phyloP scores from a whole-genome alignment of 2,329 filamentous ascomycete genomes.

The Ceratocystis harringtonii region DNA sequence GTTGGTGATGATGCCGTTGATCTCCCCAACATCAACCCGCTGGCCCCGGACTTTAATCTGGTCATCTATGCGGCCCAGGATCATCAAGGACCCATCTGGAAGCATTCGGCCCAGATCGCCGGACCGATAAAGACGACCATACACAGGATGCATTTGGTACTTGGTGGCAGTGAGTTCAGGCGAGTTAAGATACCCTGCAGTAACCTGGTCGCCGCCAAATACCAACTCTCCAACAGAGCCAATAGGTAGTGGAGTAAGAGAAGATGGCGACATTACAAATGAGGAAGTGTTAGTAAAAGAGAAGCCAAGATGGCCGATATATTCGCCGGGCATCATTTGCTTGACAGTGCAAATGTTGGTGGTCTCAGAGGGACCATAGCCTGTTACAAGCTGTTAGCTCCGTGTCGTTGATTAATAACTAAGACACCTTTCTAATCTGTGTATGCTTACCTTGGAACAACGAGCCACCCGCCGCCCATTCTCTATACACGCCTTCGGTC shows the following conservation, averaged over 20 bases:
- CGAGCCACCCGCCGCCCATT: conserved; percentile 44
- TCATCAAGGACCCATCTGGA: conserved; percentile 57
- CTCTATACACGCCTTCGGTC: conserved; percentile 52
- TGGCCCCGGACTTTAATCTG: conserved; percentile 74
- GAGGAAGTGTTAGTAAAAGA: conserved; percentile 62
- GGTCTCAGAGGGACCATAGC: conserved; percentile 72
- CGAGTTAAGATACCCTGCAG: conserved; percentile 56
- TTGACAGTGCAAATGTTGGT: conserved; percentile 78
- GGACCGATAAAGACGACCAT: conserved; percentile 64
- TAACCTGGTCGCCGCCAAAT: conserved; percentile 73
- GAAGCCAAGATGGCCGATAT: conserved; percentile 61
- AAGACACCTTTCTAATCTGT: no score
- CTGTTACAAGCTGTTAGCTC: conserved; percentile 20
- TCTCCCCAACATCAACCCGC: conserved; percentile 63
- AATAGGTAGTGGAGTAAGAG: conserved; percentile 42
- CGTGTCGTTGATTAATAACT: no score
- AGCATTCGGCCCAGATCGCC: conserved; percentile 73
- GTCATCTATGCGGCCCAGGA: conserved; percentile 58
- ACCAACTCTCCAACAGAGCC: conserved; percentile 72
- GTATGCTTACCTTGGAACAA: conserved; percentile 50
- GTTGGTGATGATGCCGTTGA: conserved; percentile 42
- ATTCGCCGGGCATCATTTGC: conserved; percentile 40
- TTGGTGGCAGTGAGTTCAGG: conserved; percentile 46
- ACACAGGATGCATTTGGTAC: conserved; percentile 52
- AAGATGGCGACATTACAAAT: conserved; percentile 40